Percentiles rank a stretch among this genome's conserved stretches.
These are phyloP conservation scores for Haplosporangium gracile DNA, from an alignment of 192 early-diverging fungal genomes.

Conservation along the genomic window DNA sequence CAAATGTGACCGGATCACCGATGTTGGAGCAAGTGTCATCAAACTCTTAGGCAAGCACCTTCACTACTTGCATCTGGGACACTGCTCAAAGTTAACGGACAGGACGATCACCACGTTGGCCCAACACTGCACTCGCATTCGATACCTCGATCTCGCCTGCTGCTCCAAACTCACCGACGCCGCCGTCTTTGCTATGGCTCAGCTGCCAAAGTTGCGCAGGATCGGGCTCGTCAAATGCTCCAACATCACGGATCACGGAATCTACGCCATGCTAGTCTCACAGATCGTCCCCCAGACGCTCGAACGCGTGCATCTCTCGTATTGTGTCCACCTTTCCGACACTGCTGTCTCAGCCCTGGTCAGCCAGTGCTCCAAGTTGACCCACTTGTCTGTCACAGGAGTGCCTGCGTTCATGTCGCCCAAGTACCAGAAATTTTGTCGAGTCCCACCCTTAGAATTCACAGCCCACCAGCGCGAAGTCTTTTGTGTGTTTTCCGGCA, in stretches of 20 bases:
- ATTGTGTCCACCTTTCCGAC: constrained; percentile 65
- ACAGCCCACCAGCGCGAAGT: constrained; percentile 64
- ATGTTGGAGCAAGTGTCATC: constrained; percentile 61
- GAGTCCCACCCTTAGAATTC: constrained; percentile 67
- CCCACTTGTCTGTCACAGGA: constrained; percentile 68
- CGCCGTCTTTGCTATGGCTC: constrained; percentile 64
- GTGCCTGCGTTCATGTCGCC: constrained; percentile 65
- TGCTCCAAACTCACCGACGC: constrained; percentile 67
- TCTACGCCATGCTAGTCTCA: constrained; percentile 62
- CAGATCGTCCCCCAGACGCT: constrained; percentile 58
- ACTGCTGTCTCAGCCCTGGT: constrained; percentile 61
- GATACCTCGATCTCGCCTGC: constrained; percentile 70
- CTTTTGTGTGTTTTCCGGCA: constrained; percentile 73
- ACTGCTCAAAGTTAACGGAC: constrained; percentile 67
- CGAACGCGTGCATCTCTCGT: constrained; percentile 70
- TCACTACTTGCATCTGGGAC: constrained; percentile 71
- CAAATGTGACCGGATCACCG: constrained; percentile 69
- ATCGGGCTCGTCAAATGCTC: constrained; percentile 72
- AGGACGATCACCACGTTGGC: constrained; percentile 62
- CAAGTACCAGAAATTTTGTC: constrained; percentile 64
- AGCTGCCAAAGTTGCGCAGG: constrained; percentile 65
- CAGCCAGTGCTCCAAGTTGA: constrained; percentile 61
- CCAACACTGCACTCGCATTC: constrained; percentile 62
- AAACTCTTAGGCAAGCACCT: constrained; percentile 65
- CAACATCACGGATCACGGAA: constrained; percentile 68